Evolutionary conservation across 495 filamentous ascomycete genomes (phyloP).

Genomic region (Neurospora sp.): DNA sequence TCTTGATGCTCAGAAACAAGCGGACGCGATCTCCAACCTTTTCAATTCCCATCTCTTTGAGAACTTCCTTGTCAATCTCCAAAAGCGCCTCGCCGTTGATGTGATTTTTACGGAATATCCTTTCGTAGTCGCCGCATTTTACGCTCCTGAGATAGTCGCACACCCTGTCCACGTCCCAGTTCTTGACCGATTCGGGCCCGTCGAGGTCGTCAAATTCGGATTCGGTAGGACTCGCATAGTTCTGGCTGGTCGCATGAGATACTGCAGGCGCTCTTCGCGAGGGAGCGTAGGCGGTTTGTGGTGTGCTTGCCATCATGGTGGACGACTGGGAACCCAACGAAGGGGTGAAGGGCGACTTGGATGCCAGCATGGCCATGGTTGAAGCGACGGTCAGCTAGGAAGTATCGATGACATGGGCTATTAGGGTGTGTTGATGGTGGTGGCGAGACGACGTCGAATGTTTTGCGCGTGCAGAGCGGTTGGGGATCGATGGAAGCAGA

Average conservation of each 20-base stretch:
- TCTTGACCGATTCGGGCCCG: constrained; percentile 43
- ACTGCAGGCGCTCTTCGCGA: constrained; percentile 44
- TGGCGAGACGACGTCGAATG: neutral
- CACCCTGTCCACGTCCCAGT: constrained; percentile 89
- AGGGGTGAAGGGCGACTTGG: constrained; percentile 66
- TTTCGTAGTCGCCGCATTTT: constrained; percentile 86
- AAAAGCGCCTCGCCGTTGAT: constrained; percentile 95
- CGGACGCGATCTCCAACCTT: constrained; percentile 97
- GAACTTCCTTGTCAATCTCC: constrained; percentile 89
- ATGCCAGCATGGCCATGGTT: constrained; percentile 76
- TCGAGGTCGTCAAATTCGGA: constrained; percentile 83
- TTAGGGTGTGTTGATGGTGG: neutral
- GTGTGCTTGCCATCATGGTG: constrained; percentile 42
- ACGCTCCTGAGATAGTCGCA: constrained; percentile 83
- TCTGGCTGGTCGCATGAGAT: constrained; percentile 45
- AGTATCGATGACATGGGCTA: constrained; percentile 13
- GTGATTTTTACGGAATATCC: constrained; percentile 83
- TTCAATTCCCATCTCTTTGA: constrained; percentile 97
- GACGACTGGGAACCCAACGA: constrained; percentile 48
- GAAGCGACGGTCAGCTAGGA: constrained; percentile 1
- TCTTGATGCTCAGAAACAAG: constrained; percentile 85
- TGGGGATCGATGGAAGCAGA: neutral
- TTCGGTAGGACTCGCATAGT: constrained; percentile 80
- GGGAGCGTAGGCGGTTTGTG: constrained; percentile 43
- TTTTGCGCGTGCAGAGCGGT: neutral